These are phyloP conservation scores for Candida sanyaensis DNA, from an alignment of 1,139 yeast species.

Conservation along the genomic window DNA sequence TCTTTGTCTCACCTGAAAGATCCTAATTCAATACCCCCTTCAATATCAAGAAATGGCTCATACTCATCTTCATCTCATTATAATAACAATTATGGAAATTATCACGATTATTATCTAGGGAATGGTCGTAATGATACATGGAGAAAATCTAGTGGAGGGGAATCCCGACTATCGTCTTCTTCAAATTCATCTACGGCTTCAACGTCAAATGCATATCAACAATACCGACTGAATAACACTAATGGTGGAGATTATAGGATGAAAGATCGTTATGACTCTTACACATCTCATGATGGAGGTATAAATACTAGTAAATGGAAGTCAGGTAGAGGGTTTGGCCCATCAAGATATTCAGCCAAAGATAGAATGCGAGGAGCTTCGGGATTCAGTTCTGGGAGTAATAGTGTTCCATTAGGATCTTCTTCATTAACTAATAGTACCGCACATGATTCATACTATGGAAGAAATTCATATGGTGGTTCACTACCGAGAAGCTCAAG, in stretches of 20 bases:
- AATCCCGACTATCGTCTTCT: conserved; percentile 20
- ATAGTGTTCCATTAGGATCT: conserved; percentile 14
- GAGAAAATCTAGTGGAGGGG: conserved; percentile 21
- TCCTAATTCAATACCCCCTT: conserved; percentile 7
- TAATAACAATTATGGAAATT: conserved; percentile 24
- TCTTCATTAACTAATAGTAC: conserved; percentile 9
- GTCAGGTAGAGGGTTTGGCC: conserved; percentile 17
- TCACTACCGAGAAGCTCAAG: conserved; percentile 4
- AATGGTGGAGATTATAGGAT: conserved; percentile 6
- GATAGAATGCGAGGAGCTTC: conserved; percentile 26
- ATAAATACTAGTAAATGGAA: conserved; percentile 12
- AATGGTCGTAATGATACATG: conserved; percentile 20
- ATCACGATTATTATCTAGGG: conserved; percentile 14
- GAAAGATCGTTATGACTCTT: conserved; percentile 28
- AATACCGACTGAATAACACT: conserved; percentile 4
- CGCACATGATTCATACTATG: conserved; percentile 33
- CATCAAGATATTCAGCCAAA: conserved; percentile 23
- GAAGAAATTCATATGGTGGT: conserved; percentile 15
- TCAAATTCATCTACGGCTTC: conserved; percentile 13
- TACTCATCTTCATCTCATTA: conserved; percentile 19
- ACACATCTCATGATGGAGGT: conserved; percentile 15
- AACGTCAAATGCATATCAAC: conserved; percentile 8
- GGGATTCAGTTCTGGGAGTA: conserved; percentile 11
- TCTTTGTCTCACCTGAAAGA: conserved; percentile 21
- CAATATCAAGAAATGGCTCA: conserved; percentile 9